Evolutionary conservation across 2,329 filamentous ascomycete genomes (phyloP), one percentile per base, ranked within the genome.

Genomic region (Sordariomycetes sp.): DNA sequence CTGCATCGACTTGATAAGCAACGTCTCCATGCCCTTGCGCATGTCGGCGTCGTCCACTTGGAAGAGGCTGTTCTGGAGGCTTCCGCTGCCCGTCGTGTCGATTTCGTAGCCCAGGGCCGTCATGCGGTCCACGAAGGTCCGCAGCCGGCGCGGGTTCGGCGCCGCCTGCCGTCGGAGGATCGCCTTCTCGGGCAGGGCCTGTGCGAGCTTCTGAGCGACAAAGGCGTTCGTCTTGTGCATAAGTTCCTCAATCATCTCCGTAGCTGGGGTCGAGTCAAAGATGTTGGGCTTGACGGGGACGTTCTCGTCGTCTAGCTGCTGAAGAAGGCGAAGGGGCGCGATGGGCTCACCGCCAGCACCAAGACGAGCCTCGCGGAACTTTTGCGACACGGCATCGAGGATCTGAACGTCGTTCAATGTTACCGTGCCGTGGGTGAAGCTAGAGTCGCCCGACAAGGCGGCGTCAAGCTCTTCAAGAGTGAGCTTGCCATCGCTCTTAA

Each of bases 241-340:
- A 56, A 99, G 77, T 74, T 99, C 94, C 70, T 99, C 94, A 52
- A 96, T 89, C 61, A 97, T 82, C 73, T 97, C 92, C 61, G 95
- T 90, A 2, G 91, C 89, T 10, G 86, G 78, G 13, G 89, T 90
- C 34, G 89, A 92, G 69, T 96, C 86, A 66, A 97, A 99, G 62
- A 99, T 88, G 74, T 97, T 99, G 69, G 90, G 84, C 74, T 96
- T 90, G 48, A 97, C 91, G 2, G 92, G 94, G 56, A 96, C 90
- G 70, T 97, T 97, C 77, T 99, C 94, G 64, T 99, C 94, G 64
- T 99, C 94, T 48, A 97, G 80, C 72, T 96, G 91, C 71, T 96
- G 90, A 60, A 97, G 77, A 53, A 99, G 80, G 58, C 94, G 87
- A 56, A 99, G 81, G 48, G 92, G 86, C 36, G 91, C 87, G 64